These are phyloP conservation scores for Talaromyces stipitatus DNA, from an alignment of 495 filamentous ascomycete genomes.

Conservation along the genomic window DNA sequence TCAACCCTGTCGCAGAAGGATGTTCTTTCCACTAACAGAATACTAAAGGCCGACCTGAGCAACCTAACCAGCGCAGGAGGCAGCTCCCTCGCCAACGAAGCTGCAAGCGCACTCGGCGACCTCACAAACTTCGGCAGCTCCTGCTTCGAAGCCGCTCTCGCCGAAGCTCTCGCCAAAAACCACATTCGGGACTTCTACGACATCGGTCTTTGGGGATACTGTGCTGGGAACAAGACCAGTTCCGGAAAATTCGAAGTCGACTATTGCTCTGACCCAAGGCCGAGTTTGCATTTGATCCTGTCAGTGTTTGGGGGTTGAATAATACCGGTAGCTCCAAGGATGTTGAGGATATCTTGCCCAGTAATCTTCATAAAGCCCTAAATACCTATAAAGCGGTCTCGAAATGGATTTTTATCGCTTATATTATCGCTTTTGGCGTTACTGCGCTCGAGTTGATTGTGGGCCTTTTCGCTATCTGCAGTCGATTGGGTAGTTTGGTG, in stretches of 20 bases:
- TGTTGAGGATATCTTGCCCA: slow-evolving; percentile 48
- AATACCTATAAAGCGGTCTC: slow-evolving; percentile 62
- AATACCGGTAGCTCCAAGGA: slow-evolving; percentile 40
- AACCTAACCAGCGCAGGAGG: slow-evolving; percentile 25
- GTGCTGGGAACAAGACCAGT: slow-evolving; percentile 53
- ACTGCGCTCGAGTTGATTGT: slow-evolving; percentile 62
- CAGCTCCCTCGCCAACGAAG: slow-evolving; percentile 14
- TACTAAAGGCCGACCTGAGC: slow-evolving; percentile 27
- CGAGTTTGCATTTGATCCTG: slow-evolving; percentile 71
- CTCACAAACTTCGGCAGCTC: slow-evolving; percentile 22
- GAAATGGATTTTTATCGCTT: slow-evolving; percentile 75
- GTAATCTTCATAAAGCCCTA: slow-evolving; percentile 55
- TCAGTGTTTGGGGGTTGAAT: slow-evolving; percentile 54
- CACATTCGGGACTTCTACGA: slow-evolving; percentile 71
- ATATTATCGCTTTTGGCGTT: slow-evolving; percentile 59
- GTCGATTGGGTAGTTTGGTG: slow-evolving; percentile 63
- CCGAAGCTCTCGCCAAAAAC: slow-evolving; percentile 35
- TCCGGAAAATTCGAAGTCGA: slow-evolving; percentile 25
- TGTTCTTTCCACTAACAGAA: neutral
- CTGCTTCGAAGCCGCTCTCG: slow-evolving; percentile 23
- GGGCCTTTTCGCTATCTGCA: slow-evolving; percentile 61
- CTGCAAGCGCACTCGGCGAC: slow-evolving; percentile 7
- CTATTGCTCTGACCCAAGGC: slow-evolving; percentile 51
- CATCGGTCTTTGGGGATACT: slow-evolving; percentile 83
- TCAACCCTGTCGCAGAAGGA: neutral